phyloP scores from a whole-genome alignment of 208 protist species.

The Leishmania turanica region DNA sequence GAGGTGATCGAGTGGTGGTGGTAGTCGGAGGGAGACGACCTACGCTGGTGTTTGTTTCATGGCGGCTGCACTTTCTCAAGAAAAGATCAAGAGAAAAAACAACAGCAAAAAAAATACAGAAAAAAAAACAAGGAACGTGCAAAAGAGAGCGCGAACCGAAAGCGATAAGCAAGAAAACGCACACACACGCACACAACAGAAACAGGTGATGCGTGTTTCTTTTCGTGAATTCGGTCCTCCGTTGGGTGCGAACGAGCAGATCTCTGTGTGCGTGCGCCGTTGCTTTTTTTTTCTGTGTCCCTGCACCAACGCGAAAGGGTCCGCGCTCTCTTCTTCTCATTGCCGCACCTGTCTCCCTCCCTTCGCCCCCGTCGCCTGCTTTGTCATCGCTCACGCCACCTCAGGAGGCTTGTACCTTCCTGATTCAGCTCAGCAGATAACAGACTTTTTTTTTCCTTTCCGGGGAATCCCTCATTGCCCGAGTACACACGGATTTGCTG shows the following conservation, averaged over 20 bases:
- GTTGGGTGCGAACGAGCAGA: not conserved
- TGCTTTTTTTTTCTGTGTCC: not conserved
- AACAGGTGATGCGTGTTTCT: not conserved
- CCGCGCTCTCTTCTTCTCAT: not conserved
- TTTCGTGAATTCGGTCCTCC: not conserved
- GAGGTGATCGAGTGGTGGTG: not conserved
- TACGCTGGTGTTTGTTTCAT: not conserved
- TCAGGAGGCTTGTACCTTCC: not conserved
- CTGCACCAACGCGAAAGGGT: not conserved
- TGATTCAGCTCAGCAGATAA: not conserved
- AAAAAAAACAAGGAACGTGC: not conserved
- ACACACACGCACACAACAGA: not conserved
- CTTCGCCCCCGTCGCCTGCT: not conserved
- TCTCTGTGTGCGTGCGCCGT: not conserved
- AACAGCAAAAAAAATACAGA: not conserved
- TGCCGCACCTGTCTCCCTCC: not conserved
- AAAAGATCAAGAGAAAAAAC: not conserved
- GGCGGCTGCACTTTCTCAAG: not conserved
- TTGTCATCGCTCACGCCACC: not conserved
- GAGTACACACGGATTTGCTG: not conserved
- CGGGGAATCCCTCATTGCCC: too few species aligned
- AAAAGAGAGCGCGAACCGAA: conserved; percentile 6
- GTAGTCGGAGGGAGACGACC: not conserved
- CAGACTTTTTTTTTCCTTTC: not conserved
- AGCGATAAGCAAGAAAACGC: not conserved